Percentiles rank a stretch among this genome's conserved stretches.
Conservation (phyloP, 1,284 basidiomycete species). For the Inonotus obliquus region DNA sequence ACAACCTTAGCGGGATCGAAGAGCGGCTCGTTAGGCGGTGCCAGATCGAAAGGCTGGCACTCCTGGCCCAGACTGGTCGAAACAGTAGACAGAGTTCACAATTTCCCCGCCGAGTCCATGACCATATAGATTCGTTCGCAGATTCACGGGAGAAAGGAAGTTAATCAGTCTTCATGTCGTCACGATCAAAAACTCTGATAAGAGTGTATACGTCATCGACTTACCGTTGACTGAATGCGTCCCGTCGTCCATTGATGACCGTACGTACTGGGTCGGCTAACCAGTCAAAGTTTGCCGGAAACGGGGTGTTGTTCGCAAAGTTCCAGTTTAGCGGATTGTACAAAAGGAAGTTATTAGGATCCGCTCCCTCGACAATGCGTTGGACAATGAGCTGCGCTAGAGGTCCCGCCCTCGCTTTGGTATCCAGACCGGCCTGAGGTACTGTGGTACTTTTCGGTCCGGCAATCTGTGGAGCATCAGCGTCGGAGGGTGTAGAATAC, state of each 20-base stretch:
- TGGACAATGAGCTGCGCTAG: slow-evolving; percentile 48
- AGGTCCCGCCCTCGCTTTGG: slow-evolving; percentile 43
- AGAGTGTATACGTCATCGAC: slow-evolving; percentile 11
- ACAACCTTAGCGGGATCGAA: slow-evolving; percentile 50
- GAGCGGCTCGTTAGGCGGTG: slow-evolving; percentile 40
- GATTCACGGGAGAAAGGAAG: slow-evolving; percentile 5
- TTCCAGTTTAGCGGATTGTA: slow-evolving; percentile 50
- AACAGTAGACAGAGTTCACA: not conserved
- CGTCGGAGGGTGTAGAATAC: not conserved
- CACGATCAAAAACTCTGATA: not conserved
- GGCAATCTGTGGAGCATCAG: slow-evolving; percentile 36
- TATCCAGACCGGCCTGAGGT: slow-evolving; percentile 55
- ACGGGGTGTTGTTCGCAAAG: slow-evolving; percentile 44
- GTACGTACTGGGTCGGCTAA: slow-evolving; percentile 36
- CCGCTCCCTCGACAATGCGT: slow-evolving; percentile 38
- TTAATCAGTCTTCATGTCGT: not conserved
- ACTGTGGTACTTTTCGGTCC: slow-evolving; percentile 48
- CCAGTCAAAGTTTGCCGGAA: slow-evolving; percentile 42
- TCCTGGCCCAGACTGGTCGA: slow-evolving; percentile 46
- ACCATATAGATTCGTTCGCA: not conserved
- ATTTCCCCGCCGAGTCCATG: not conserved
- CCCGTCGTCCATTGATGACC: slow-evolving; percentile 42
- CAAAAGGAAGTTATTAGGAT: slow-evolving; percentile 41
- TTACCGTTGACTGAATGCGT: slow-evolving; percentile 47
- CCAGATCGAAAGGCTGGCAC: slow-evolving; percentile 48